These are phyloP conservation scores for Penicillium canescens DNA, from an alignment of 495 filamentous ascomycete genomes.

Conservation along the genomic window DNA sequence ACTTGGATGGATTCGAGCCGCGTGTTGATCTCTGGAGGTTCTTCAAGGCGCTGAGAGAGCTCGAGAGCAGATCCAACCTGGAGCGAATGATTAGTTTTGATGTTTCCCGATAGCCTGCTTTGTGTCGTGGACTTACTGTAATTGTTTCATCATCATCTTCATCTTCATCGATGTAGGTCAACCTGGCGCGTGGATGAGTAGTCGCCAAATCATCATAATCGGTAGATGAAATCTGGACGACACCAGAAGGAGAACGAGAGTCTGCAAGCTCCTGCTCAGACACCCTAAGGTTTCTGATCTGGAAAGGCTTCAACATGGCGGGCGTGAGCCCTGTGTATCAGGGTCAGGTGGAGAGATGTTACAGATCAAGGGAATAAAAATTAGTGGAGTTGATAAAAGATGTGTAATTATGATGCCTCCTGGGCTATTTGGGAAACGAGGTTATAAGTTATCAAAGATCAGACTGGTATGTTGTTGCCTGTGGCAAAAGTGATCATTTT, in stretches of 20 bases:
- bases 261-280: constrained; percentile 5
- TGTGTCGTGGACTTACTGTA: constrained; percentile 37
- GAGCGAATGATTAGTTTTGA: constrained; percentile 11
- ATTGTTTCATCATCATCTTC: constrained; percentile 57
- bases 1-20: constrained; percentile 8
- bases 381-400: not conserved
- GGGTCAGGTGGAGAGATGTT: constrained; percentile 14
- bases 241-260: constrained; percentile 14
- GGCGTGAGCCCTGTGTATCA: not conserved
- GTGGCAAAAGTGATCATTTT: constrained; percentile 6
- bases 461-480: constrained; percentile 27
- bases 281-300: constrained; percentile 40
- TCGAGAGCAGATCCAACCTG: constrained; percentile 54
- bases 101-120: not conserved
- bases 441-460: constrained; percentile 3
- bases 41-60: constrained; percentile 51
- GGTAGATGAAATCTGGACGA: constrained; percentile 40
- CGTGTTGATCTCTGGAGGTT: constrained; percentile 27
- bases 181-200: constrained; percentile 47
- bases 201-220: constrained; percentile 52
- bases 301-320: constrained; percentile 46
- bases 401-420: constrained; percentile 4
- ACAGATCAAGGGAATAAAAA: constrained; percentile 2
- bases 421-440: not conserved
- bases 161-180: constrained; percentile 58